Conservation (phyloP, 2,329 filamentous ascomycete genomes). For the Chaetomium sp. region DNA sequence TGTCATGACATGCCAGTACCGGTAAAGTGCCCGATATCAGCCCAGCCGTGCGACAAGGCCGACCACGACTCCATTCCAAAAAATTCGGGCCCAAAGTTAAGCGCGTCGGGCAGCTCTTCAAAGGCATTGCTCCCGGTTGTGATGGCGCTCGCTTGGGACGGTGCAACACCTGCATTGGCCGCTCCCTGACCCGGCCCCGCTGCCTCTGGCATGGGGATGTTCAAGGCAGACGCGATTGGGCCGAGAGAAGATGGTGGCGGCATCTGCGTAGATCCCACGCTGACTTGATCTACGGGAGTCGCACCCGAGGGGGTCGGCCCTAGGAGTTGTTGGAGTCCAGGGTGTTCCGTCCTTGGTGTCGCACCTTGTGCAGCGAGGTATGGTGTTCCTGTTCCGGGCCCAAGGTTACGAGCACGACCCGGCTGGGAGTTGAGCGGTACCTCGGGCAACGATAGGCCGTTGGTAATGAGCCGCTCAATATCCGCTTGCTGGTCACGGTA, state of each 20-base stretch:
- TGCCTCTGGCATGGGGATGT: constrained; percentile 5
- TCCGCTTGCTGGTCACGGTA: constrained; percentile 31
- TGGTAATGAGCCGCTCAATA: constrained; percentile 43
- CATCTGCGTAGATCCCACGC: constrained; percentile 1
- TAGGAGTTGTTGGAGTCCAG: not conserved
- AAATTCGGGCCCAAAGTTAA: constrained; percentile 27
- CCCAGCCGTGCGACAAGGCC: constrained; percentile 25
- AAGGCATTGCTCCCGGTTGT: constrained; percentile 30
- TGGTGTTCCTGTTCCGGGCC: not conserved
- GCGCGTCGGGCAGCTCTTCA: constrained; percentile 29
- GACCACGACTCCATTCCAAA: constrained; percentile 20
- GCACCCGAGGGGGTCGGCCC: not conserved
- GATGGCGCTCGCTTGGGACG: constrained; percentile 21
- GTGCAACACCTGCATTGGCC: constrained; percentile 5
- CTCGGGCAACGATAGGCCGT: constrained; percentile 17
- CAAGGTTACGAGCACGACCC: constrained; percentile 8
- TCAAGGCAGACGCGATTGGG: constrained; percentile 6
- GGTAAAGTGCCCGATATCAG: constrained; percentile 16
- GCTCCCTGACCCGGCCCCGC: not conserved
- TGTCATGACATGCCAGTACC: constrained; percentile 2
- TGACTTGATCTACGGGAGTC: not conserved
- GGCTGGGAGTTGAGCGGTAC: not conserved
- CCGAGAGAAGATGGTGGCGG: constrained; percentile 4
- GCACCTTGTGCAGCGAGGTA: not conserved
- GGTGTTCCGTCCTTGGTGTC: not conserved